These are phyloP conservation scores for Avena sativa DNA, from an alignment of 176 grass and related monocot species.

Conservation along the genomic window DNA sequence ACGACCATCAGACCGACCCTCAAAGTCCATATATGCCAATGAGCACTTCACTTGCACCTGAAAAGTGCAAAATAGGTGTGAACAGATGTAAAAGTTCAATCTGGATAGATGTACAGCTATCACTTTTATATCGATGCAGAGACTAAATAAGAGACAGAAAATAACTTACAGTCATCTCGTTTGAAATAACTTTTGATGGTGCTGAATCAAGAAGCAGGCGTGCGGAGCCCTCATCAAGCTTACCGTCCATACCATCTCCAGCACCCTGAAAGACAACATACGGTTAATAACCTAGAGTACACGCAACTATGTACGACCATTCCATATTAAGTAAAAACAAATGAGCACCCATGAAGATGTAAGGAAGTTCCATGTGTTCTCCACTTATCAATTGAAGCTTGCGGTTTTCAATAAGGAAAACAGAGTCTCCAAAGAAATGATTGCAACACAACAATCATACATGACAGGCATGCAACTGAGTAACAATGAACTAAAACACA, in stretches of 20 bases:
- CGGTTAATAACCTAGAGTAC: conserved; percentile 29
- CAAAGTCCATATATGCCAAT: conserved; percentile 97
- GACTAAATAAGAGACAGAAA: conserved; percentile 15
- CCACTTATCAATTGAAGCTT: conserved; percentile 26
- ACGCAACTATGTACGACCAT: conserved; percentile 31
- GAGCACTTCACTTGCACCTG: conserved; percentile 97
- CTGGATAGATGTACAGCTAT: background rate
- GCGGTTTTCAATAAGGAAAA: conserved; percentile 31
- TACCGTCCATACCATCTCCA: conserved; percentile 83
- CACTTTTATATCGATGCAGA: background rate
- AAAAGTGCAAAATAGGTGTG: conserved; percentile 34
- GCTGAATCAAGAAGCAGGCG: conserved; percentile 82
- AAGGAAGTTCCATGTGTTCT: conserved; percentile 27
- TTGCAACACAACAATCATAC: conserved; percentile 13
- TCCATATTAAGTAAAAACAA: background rate
- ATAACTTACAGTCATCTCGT: conserved; percentile 82
- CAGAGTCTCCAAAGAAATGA: background rate
- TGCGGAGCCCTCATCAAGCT: conserved; percentile 86
- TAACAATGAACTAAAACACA: background rate
- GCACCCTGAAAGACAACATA: conserved; percentile 62
- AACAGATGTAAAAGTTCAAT: conserved; percentile 14
- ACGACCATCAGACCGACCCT: conserved; percentile 94
- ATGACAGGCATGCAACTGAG: conserved; percentile 11
- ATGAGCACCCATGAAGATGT: background rate
- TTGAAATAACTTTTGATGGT: conserved; percentile 91